A percentile compares a stretch with the other conserved stretches of the same genome.
phyloP scores from a whole-genome alignment of 768 basidiomycete species.

The Mycena crocata region DNA sequence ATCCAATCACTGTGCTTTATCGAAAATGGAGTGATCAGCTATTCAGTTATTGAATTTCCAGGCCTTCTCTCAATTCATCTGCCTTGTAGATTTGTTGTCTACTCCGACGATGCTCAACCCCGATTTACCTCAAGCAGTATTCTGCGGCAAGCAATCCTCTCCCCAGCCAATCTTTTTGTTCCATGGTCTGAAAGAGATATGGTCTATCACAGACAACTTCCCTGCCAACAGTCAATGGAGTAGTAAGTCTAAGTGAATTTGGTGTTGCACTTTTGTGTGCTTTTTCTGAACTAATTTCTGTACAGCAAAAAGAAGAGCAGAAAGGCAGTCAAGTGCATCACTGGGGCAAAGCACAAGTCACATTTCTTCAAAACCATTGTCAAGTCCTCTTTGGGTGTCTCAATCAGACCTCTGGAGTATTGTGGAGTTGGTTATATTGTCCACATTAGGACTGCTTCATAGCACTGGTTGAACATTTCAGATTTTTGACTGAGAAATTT shows the following conservation, averaged over 20 bases:
- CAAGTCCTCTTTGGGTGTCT: slow-evolving; percentile 19
- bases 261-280: no score
- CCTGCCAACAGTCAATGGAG: neutral
- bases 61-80: neutral
- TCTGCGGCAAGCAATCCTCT: neutral
- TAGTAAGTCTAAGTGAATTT: no score
- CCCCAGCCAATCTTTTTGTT: neutral
- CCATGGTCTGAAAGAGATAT: neutral
- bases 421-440: slow-evolving; percentile 33
- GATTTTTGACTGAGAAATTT: no score
- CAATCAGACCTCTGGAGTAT: slow-evolving; percentile 37
- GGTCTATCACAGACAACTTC: slow-evolving; percentile 9
- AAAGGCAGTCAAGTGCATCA: neutral
- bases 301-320: no score
- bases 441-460: neutral
- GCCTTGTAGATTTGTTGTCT: no score
- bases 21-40: neutral
- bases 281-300: no score
- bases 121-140: neutral
- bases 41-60: neutral
- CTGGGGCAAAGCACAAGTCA: neutral
- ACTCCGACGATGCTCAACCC: neutral
- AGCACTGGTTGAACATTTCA: no score
- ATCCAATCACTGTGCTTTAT: neutral
- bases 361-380: slow-evolving; percentile 30